These are phyloP conservation scores for Verbena officinalis DNA, from an alignment of 257 asterid genomes.

Conservation along the genomic window DNA sequence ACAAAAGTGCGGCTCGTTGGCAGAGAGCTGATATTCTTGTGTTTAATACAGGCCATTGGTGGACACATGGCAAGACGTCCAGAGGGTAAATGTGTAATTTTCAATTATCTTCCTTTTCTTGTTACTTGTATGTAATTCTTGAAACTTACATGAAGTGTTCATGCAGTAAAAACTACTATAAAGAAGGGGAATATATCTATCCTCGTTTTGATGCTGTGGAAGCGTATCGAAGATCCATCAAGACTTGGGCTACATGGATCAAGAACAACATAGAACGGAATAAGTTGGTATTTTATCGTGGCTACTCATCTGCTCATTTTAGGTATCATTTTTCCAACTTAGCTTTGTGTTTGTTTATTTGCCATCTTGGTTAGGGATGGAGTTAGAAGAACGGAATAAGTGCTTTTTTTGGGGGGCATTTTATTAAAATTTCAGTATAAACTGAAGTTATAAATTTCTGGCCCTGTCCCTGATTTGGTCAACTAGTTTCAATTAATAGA, in stretches of 20 bases:
- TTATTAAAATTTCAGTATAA: no score
- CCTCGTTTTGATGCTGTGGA: conserved; percentile 82
- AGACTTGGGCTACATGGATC: conserved; percentile 92
- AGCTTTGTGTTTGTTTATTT: neutral
- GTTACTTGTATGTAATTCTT: neutral
- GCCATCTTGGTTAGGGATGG: neutral
- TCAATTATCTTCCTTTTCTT: conserved; percentile 12
- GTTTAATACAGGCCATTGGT: conserved; percentile 97
- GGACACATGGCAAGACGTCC: conserved; percentile 97
- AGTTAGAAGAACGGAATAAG: no score
- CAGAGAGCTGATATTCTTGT: conserved; percentile 87
- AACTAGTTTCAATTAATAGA: no score
- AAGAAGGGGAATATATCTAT: conserved; percentile 69
- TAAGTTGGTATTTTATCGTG: conserved; percentile 81
- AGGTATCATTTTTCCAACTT: conserved; percentile 47
- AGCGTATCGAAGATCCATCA: conserved; percentile 87
- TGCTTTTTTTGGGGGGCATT: no score
- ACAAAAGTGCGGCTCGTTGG: conserved; percentile 86
- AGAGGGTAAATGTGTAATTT: conserved; percentile 59
- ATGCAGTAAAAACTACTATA: conserved; percentile 86
- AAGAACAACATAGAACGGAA: conserved; percentile 44
- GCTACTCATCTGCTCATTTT: conserved; percentile 97
- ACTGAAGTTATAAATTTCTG: no score
- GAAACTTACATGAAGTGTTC: conserved; percentile 7
- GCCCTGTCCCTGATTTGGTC: no score